A percentile compares a stretch with the other conserved stretches of the same genome.
Conservation (phyloP, 768 basidiomycete species). For the Boletus rubropictus region DNA sequence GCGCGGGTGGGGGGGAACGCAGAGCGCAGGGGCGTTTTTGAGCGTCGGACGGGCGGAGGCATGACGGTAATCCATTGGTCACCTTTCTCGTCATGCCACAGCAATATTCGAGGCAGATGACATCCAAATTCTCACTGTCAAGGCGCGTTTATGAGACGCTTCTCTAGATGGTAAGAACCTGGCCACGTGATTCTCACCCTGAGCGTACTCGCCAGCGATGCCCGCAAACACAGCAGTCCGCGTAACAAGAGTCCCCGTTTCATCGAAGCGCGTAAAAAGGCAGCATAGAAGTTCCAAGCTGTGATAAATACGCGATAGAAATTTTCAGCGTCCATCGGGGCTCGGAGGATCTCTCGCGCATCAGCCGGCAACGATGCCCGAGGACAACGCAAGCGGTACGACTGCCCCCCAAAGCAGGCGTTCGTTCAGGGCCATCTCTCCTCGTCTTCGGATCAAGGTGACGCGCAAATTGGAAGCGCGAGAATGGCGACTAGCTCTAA, state of each 20-base stretch:
- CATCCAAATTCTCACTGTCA: conserved; percentile 28
- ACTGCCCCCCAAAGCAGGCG: background rate
- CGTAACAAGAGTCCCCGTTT: too few relatives aligned
- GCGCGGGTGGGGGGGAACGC: too few relatives aligned
- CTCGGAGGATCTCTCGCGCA: conserved; percentile 16
- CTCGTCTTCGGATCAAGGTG: too few relatives aligned
- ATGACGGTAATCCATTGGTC: conserved; percentile 23
- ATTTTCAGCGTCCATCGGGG: conserved; percentile 17
- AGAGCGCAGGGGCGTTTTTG: conserved; percentile 21
- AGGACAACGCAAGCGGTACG: conserved; percentile 15
- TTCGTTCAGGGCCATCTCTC: too few relatives aligned
- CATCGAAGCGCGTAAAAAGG: too few relatives aligned
- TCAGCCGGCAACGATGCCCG: conserved; percentile 11
- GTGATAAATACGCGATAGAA: conserved; percentile 17
- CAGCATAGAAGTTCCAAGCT: conserved; percentile 12
- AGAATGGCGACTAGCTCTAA: too few relatives aligned
- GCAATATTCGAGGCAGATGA: conserved; percentile 20
- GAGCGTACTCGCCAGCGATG: too few relatives aligned
- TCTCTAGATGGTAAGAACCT: background rate
- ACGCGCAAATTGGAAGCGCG: too few relatives aligned
- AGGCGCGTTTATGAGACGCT: conserved; percentile 13
- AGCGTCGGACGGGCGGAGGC: conserved; percentile 10
- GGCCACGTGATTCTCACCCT: too few relatives aligned
- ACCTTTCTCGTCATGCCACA: conserved; percentile 27
- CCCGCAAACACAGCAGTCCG: background rate